Evolutionary conservation across 129 eudicot genomes (phyloP).

Genomic region (Pseudognaphalium luteoalbum): DNA sequence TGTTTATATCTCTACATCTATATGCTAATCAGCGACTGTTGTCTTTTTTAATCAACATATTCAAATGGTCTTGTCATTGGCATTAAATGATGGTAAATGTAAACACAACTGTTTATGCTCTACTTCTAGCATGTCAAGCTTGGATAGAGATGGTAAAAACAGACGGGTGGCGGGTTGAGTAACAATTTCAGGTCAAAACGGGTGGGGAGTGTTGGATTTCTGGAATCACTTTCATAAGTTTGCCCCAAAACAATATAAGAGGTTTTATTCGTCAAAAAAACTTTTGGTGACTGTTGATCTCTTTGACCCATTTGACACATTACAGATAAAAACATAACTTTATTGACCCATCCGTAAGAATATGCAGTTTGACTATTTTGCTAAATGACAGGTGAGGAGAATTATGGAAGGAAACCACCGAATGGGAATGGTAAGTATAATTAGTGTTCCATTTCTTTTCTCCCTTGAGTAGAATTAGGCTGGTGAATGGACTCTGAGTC

Average conservation of each 20-base stretch:
- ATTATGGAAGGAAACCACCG: constrained; percentile 99
- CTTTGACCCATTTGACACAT: not conserved
- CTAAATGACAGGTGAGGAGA: constrained; percentile 78
- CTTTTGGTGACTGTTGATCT: not conserved
- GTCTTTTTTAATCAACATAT: not conserved
- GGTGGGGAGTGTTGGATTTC: not conserved
- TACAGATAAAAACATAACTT: not conserved
- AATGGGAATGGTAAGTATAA: constrained; percentile 90
- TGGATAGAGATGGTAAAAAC: not conserved
- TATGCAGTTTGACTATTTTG: constrained; percentile 11
- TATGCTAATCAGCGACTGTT: not conserved
- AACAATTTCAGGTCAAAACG: not conserved
- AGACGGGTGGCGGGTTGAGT: not conserved
- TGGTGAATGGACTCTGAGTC: constrained; percentile 22
- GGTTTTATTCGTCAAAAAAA: not conserved
- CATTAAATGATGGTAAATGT: not conserved
- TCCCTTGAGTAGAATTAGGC: not conserved
- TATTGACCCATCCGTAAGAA: not conserved
- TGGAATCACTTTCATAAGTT: not conserved
- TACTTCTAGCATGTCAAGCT: not conserved
- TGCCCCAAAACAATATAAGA: not conserved
- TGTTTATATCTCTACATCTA: constrained; percentile 2
- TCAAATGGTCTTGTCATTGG: constrained; percentile 8
- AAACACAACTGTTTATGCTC: not conserved
- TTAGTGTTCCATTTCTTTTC: not conserved